These are phyloP conservation scores for Parathielavia hyrcaniae DNA, from an alignment of 495 filamentous ascomycete species.

Conservation along the genomic window DNA sequence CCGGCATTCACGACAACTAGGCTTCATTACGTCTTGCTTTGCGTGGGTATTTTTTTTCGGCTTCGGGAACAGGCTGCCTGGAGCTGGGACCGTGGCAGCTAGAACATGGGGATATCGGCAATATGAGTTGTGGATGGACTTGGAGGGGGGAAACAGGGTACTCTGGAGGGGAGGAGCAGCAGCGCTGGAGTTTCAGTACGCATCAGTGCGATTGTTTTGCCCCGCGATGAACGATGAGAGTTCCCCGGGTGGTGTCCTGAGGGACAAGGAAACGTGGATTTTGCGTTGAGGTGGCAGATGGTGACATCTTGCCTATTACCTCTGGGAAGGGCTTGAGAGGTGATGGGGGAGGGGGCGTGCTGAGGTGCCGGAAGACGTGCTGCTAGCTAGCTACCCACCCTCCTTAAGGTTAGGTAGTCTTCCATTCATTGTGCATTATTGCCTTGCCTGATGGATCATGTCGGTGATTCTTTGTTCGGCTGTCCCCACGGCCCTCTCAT, in stretches of 20 bases:
- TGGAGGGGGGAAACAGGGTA: conserved; percentile 3
- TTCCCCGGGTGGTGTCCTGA: not conserved
- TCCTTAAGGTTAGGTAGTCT: conserved; percentile 4
- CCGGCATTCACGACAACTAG: conserved; percentile 7
- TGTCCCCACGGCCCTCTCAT: no score
- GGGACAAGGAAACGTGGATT: not conserved
- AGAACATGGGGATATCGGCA: conserved; percentile 12
- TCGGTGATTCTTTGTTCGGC: no score
- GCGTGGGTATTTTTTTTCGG: conserved; percentile 8
- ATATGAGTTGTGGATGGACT: conserved; percentile 5
- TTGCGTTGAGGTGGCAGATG: not conserved
- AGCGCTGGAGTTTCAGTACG: not conserved
- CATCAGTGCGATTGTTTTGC: not conserved
- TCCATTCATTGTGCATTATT: conserved; percentile 16
- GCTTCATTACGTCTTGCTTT: conserved; percentile 1
- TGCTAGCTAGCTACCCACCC: conserved; percentile 14
- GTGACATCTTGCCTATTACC: no score
- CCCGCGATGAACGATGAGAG: not conserved
- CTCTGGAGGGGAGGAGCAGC: not conserved
- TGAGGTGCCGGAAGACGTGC: conserved; percentile 11
- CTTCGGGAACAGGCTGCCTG: conserved; percentile 20
- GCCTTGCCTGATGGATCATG: not conserved
- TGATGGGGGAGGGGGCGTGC: not conserved
- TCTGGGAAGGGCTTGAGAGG: not conserved
- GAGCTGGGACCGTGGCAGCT: conserved; percentile 3